phyloP scores from a whole-genome alignment of 345 rosid species.

The Rhodamnia argentea region DNA sequence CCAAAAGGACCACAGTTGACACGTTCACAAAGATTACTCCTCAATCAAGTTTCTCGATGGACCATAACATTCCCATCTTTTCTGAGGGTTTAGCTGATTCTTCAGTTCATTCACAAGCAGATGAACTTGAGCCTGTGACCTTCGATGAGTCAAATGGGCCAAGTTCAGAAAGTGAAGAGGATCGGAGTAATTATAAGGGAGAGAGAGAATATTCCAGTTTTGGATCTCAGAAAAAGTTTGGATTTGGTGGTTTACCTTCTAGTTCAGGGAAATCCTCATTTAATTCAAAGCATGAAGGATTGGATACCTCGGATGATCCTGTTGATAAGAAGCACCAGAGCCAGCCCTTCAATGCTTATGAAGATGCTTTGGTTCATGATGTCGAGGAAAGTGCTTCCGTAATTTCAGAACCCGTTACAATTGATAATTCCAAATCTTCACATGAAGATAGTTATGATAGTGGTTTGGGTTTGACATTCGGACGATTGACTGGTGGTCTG shows the following conservation, averaged over 20 bases:
- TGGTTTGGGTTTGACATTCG: constrained; percentile 30
- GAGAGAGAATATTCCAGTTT: not conserved
- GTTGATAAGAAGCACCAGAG: constrained; percentile 6
- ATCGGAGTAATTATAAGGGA: constrained; percentile 6
- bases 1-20: constrained; percentile 4
- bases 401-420: not conserved
- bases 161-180: constrained; percentile 48
- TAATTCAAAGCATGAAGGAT: not conserved
- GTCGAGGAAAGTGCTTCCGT: constrained; percentile 17
- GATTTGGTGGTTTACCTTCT: not conserved
- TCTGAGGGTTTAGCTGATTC: constrained; percentile 28
- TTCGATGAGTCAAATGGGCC: constrained; percentile 47
- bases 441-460: constrained; percentile 22
- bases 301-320: not conserved
- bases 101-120: constrained; percentile 24
- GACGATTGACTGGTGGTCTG: constrained; percentile 39
- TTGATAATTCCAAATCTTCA: constrained; percentile 16
- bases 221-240: not conserved
- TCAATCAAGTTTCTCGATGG: constrained; percentile 21
- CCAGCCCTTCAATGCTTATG: constrained; percentile 7
- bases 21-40: constrained; percentile 17
- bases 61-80: constrained; percentile 18
- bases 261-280: not conserved
- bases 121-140: constrained; percentile 26
- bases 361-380: not conserved